A percentile compares a stretch with the other conserved stretches of the same genome.
These are phyloP conservation scores for Magnolia kwangsiensis DNA, from an alignment of 164 flowering plant species.

Conservation along the genomic window DNA sequence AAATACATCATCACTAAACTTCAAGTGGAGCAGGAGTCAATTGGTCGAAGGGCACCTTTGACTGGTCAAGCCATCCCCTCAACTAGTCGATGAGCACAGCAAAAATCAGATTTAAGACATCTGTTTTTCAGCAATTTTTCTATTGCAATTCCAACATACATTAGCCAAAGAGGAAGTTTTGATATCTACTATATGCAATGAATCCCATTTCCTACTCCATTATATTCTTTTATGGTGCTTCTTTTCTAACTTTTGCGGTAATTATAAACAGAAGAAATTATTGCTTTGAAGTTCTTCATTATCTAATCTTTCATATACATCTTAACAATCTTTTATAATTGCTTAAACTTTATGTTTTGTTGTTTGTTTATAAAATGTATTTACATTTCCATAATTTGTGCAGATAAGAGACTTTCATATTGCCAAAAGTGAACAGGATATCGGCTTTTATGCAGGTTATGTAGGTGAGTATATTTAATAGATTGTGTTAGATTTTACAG, in stretches of 20 bases:
- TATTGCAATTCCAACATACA: too few relatives aligned
- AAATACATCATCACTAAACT: too few relatives aligned
- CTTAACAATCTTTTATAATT: not conserved
- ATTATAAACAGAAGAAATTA: not conserved
- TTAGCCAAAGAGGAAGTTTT: too few relatives aligned
- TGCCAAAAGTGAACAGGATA: slow-evolving; percentile 69
- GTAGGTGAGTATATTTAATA: slow-evolving; percentile 39
- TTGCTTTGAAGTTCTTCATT: not conserved
- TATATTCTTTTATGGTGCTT: too few relatives aligned
- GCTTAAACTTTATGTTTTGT: not conserved
- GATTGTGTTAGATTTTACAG: not conserved
- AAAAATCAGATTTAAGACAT: too few relatives aligned
- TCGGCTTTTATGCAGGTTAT: slow-evolving; percentile 74
- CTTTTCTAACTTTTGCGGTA: not conserved
- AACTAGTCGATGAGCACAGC: too few relatives aligned
- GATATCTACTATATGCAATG: too few relatives aligned
- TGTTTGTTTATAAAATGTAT: not conserved
- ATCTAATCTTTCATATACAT: not conserved
- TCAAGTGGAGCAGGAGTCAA: too few relatives aligned
- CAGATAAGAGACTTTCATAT: slow-evolving; percentile 69
- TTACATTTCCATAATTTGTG: not conserved
- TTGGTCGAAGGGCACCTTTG: too few relatives aligned
- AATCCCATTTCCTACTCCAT: too few relatives aligned
- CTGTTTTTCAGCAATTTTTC: too few relatives aligned
- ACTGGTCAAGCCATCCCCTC: too few relatives aligned